These are phyloP conservation scores for Cenococcum geophilum DNA, from an alignment of 495 filamentous ascomycete genomes.

Conservation along the genomic window DNA sequence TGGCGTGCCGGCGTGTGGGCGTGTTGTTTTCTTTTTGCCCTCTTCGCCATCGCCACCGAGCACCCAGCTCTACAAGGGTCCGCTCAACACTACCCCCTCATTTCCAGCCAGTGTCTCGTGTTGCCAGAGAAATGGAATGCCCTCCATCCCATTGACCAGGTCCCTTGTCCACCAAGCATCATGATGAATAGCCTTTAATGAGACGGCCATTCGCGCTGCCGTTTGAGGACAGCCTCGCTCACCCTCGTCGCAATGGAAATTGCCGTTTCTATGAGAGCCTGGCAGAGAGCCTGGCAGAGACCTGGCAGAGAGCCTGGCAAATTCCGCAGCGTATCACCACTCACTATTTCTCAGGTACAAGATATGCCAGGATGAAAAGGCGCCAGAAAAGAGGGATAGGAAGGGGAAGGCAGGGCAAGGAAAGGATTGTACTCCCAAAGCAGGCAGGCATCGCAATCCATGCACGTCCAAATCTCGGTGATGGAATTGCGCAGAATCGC, in stretches of 20 bases:
- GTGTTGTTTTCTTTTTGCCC: too few species aligned
- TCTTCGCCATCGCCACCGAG: too few species aligned
- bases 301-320: neutral
- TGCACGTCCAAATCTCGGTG: constrained; percentile 1
- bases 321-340: neutral
- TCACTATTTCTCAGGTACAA: neutral
- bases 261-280: constrained; percentile 12
- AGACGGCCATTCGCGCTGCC: neutral
- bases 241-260: constrained; percentile 22
- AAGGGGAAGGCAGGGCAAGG: too few species aligned
- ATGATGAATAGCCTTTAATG: neutral
- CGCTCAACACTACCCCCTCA: too few species aligned
- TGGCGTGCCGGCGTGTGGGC: too few species aligned
- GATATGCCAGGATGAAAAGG: too few species aligned
- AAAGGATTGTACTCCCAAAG: too few species aligned
- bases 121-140: too few species aligned
- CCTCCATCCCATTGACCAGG: neutral
- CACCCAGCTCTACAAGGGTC: too few species aligned
- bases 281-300: constrained; percentile 11
- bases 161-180: constrained; percentile 6
- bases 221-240: constrained; percentile 15
- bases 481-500: constrained; percentile 12
- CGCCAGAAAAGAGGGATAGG: too few species aligned
- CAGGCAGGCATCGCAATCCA: neutral
- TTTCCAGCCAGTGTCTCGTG: too few species aligned